Conservation (phyloP, 805 yeast genomes). For the Starmerella asiatica region DNA sequence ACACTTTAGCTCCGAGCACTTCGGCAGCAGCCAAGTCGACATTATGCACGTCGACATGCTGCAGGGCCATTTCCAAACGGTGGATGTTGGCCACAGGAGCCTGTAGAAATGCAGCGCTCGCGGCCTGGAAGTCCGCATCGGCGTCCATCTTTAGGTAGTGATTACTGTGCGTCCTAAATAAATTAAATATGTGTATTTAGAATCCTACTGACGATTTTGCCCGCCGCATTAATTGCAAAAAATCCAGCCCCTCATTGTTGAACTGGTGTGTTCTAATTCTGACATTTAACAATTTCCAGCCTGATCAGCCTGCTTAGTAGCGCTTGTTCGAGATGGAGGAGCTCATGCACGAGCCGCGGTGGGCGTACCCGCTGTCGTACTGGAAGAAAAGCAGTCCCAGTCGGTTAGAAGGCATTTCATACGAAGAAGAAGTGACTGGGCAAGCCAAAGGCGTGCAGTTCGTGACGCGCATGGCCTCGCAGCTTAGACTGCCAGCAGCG, state of each 20-base stretch:
- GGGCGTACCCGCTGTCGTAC: conserved; percentile 21
- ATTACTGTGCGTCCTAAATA: no score
- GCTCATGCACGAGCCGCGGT: conserved; percentile 18
- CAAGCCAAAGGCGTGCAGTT: conserved; percentile 39
- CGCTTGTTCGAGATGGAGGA: conserved; percentile 20
- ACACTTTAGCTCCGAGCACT: background rate
- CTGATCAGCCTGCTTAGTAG: background rate
- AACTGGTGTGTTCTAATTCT: background rate
- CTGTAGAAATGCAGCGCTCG: background rate
- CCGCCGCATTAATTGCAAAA: background rate
- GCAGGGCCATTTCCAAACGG: conserved; percentile 1
- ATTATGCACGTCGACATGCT: background rate
- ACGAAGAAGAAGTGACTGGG: conserved; percentile 31
- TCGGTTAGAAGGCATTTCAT: conserved; percentile 26
- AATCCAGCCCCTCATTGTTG: background rate
- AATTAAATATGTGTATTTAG: no score
- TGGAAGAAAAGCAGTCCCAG: conserved; percentile 21
- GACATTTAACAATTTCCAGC: background rate
- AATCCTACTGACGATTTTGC: background rate
- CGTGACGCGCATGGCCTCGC: conserved; percentile 33
- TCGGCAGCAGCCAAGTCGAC: conserved; percentile 4
- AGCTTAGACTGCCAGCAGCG: conserved; percentile 35
- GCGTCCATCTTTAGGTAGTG: no score
- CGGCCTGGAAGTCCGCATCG: conserved; percentile 2
- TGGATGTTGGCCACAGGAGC: background rate